These are phyloP conservation scores for Ascochyta viciae-villosae DNA, from an alignment of 2,329 filamentous ascomycete genomes.

Conservation along the genomic window DNA sequence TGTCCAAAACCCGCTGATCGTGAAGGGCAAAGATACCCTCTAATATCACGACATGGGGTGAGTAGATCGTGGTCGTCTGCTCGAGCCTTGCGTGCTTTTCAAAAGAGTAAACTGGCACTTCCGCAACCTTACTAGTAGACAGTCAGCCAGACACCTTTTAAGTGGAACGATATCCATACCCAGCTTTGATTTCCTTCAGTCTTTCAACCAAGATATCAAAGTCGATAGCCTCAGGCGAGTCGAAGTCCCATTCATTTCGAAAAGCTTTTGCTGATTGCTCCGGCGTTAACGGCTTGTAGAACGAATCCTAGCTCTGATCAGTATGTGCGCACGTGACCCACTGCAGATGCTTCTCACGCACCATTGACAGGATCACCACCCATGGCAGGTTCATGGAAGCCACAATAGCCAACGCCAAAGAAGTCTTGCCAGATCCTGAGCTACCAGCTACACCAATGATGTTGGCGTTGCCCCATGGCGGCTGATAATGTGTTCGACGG, in stretches of 20 bases:
- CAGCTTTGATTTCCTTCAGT: slow-evolving; percentile 84
- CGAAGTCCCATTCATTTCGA: slow-evolving; percentile 92
- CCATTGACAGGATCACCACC: slow-evolving; percentile 98
- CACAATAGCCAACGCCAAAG: slow-evolving; percentile 89
- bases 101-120: slow-evolving; percentile 96
- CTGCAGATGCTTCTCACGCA: slow-evolving; percentile 50
- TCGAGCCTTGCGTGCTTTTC: slow-evolving; percentile 82
- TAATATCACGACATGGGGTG: slow-evolving; percentile 91
- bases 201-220: slow-evolving; percentile 86
- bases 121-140: slow-evolving; percentile 73
- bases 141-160: slow-evolving; percentile 22
- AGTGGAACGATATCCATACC: slow-evolving; percentile 62
- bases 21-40: slow-evolving; percentile 97
- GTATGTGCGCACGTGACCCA: slow-evolving; percentile 34
- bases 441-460: slow-evolving; percentile 97
- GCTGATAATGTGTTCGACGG: slow-evolving; percentile 75
- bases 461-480: slow-evolving; percentile 94
- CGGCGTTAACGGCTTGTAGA: slow-evolving; percentile 86
- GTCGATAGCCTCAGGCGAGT: slow-evolving; percentile 91
- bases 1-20: slow-evolving; percentile 81
- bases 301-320: slow-evolving; percentile 75
- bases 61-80: slow-evolving; percentile 88
- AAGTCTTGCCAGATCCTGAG: slow-evolving; percentile 95
- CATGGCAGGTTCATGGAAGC: slow-evolving; percentile 89
- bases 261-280: slow-evolving; percentile 85